A percentile compares a stretch with the other conserved stretches of the same genome.
Evolutionary conservation across 768 basidiomycete species (phyloP).

Genomic region (Daedalea quercina): DNA sequence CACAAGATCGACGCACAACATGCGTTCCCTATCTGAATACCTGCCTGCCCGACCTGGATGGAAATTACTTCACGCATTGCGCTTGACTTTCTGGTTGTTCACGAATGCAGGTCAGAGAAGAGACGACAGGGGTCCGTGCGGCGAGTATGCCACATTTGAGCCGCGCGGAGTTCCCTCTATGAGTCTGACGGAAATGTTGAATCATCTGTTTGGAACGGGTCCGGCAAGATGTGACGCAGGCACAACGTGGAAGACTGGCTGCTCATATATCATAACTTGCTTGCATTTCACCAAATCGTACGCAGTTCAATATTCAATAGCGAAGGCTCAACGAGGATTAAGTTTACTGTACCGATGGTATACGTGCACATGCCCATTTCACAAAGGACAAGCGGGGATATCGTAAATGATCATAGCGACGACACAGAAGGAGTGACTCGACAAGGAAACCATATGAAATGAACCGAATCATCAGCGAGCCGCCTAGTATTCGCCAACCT

Average conservation of each 20-base stretch:
- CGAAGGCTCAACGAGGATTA: not conserved
- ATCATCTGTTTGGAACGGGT: no score
- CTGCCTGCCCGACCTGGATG: slow-evolving; percentile 95
- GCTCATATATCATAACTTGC: no score
- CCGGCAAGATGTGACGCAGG: no score
- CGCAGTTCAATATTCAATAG: not conserved
- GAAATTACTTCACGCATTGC: slow-evolving; percentile 91
- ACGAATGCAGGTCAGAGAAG: not conserved
- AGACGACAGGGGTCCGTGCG: not conserved
- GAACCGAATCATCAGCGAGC: slow-evolving; percentile 15
- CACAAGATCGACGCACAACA: slow-evolving; percentile 53
- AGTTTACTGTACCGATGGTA: slow-evolving; percentile 21
- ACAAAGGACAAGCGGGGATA: slow-evolving; percentile 23
- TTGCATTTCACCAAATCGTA: no score
- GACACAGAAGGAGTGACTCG: slow-evolving; percentile 17
- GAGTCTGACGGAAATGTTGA: no score
- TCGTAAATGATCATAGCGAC: slow-evolving; percentile 24
- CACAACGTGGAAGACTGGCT: no score
- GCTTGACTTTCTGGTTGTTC: not conserved
- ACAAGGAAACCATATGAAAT: slow-evolving; percentile 19
- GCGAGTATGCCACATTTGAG: no score
- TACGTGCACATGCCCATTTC: slow-evolving; percentile 19
- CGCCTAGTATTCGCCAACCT: slow-evolving; percentile 40
- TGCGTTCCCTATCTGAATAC: slow-evolving; percentile 91
- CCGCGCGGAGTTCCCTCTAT: no score